Conservation (phyloP, 2,329 filamentous ascomycete genomes). For the Basipetospora sp. region DNA sequence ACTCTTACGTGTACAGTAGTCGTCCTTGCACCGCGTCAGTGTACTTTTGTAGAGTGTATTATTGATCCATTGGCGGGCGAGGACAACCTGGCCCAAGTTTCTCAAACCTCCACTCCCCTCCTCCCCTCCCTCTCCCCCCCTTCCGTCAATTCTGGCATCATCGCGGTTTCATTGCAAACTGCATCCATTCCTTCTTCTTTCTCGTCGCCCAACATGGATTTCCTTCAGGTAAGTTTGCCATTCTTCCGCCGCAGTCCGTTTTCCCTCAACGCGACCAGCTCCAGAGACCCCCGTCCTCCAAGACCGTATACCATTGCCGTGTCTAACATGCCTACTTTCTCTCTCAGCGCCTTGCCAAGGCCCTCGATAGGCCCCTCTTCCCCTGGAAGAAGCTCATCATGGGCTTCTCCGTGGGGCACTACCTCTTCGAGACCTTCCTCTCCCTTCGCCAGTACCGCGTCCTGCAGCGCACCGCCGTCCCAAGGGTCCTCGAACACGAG, state of each 20-base stretch:
- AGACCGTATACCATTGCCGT: no score
- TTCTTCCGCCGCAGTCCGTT: neutral
- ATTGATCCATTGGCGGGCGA: no score
- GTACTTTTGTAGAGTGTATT: no score
- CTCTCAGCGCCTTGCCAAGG: constrained; percentile 55
- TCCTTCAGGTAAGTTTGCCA: constrained; percentile 4
- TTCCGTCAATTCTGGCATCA: no score
- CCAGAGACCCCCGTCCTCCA: no score
- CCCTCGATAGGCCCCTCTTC: constrained; percentile 82
- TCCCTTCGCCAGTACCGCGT: constrained; percentile 81
- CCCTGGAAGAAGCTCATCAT: constrained; percentile 96
- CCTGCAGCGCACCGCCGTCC: constrained; percentile 35
- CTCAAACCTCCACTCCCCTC: neutral
- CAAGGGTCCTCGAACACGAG: constrained; percentile 70
- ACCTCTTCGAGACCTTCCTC: constrained; percentile 76
- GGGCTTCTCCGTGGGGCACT: constrained; percentile 85
- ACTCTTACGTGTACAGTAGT: no score
- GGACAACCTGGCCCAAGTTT: constrained; percentile 1
- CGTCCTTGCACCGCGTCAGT: no score
- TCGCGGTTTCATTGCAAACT: constrained; percentile 1
- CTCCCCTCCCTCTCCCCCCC: neutral
- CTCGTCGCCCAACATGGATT: constrained; percentile 4
- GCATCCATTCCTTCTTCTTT: constrained; percentile 4
- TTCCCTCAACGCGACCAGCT: no score
- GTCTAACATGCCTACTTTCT: constrained; percentile 6